Percentiles rank a stretch among this genome's conserved stretches.
phyloP scores from a whole-genome alignment of 495 filamentous ascomycete genomes.

The Hyaloscypha finlandica region DNA sequence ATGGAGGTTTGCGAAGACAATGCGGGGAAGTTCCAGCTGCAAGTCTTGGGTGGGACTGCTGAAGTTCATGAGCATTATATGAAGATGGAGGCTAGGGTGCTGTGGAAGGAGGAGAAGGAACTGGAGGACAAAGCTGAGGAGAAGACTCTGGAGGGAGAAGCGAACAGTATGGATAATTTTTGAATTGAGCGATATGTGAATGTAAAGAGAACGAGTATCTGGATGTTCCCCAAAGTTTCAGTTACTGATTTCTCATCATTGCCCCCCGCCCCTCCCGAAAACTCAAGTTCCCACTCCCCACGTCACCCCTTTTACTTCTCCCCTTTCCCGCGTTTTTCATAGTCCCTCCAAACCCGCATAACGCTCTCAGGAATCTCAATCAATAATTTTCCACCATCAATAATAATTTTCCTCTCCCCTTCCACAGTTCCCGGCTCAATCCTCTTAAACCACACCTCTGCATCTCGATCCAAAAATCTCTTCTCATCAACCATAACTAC shows the following conservation, averaged over 20 bases:
- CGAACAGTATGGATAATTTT: too few species aligned
- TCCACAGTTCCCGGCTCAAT: constrained; percentile 9
- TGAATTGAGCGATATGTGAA: too few species aligned
- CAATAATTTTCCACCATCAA: constrained; percentile 9
- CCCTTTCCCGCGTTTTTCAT: constrained; percentile 4
- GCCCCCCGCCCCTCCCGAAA: too few species aligned
- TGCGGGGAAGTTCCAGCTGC: background rate
- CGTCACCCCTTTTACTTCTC: background rate
- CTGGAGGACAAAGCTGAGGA: too few species aligned
- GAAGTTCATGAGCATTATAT: background rate
- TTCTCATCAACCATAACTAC: constrained; percentile 8
- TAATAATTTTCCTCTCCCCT: constrained; percentile 14
- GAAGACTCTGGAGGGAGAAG: too few species aligned
- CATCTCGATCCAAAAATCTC: constrained; percentile 2
- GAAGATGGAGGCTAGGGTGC: background rate
- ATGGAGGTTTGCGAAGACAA: background rate
- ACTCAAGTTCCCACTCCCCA: too few species aligned
- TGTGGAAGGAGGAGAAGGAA: background rate
- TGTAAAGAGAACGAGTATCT: too few species aligned
- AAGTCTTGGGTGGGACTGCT: background rate
- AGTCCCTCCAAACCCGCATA: constrained; percentile 12
- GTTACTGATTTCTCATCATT: too few species aligned
- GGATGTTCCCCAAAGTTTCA: too few species aligned
- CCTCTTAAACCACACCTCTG: background rate
- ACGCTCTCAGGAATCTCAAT: constrained; percentile 14